Conservation (phyloP, 768 basidiomycete species). For the Dacryopinax spathularia region DNA sequence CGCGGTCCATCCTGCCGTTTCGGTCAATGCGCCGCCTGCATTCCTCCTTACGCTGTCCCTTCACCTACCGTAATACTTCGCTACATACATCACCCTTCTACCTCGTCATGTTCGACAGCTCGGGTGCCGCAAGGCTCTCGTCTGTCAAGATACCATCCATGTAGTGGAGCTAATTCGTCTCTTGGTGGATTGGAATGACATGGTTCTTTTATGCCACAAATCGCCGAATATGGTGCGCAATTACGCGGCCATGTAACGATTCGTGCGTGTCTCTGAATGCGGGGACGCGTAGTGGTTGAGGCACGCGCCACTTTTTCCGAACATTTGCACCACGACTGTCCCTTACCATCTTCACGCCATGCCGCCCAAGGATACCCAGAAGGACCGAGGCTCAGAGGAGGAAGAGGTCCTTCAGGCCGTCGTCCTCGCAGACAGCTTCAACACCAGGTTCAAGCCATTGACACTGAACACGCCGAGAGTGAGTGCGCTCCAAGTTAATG, state of each 20-base stretch:
- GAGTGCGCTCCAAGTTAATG: conserved; percentile 21
- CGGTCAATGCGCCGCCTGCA: conserved; percentile 7
- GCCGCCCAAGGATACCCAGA: conserved; percentile 49
- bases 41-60: conserved; percentile 8
- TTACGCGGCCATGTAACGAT: neutral
- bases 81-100: neutral
- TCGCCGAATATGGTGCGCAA: neutral
- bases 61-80: conserved; percentile 6
- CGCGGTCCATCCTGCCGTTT: conserved; percentile 29
- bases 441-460: conserved; percentile 83
- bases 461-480: conserved; percentile 78
- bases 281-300: neutral
- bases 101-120: neutral
- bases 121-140: neutral
- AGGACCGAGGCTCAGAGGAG: conserved; percentile 54
- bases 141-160: neutral
- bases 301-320: neutral
- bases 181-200: conserved; percentile 4
- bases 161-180: conserved; percentile 1
- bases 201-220: neutral
- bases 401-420: conserved; percentile 88
- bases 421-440: conserved; percentile 91
- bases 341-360: conserved; percentile 25
- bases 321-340: neutral
- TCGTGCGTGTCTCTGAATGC: neutral